Evolutionary conservation across 495 filamentous ascomycete species (phyloP).

Genomic region (Aspergillus baeticus): DNA sequence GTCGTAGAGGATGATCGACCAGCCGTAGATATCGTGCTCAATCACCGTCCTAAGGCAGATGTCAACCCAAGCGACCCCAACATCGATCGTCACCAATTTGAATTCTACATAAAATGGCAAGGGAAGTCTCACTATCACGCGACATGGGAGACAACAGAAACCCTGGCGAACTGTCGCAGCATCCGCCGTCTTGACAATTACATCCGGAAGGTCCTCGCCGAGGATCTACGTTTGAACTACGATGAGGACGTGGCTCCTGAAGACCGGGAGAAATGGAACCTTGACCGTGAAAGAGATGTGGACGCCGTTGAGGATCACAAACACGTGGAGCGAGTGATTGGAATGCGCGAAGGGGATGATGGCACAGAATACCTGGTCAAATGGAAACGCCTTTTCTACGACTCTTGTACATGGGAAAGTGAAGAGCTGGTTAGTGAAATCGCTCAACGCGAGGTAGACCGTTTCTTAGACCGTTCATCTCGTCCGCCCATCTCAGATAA

Average conservation of each 20-base stretch:
- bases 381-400: slow-evolving; percentile 85
- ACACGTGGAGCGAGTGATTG: slow-evolving; percentile 89
- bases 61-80: slow-evolving; percentile 54
- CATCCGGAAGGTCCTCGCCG: slow-evolving; percentile 73
- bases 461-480: slow-evolving; percentile 77
- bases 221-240: slow-evolving; percentile 67
- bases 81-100: slow-evolving; percentile 73
- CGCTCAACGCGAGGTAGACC: slow-evolving; percentile 84
- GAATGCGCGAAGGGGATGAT: slow-evolving; percentile 69
- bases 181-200: slow-evolving; percentile 91
- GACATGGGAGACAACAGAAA: slow-evolving; percentile 83
- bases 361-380: slow-evolving; percentile 86
- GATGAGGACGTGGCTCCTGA: slow-evolving; percentile 76
- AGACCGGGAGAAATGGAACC: slow-evolving; percentile 84
- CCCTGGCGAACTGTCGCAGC: slow-evolving; percentile 66
- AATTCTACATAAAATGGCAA: slow-evolving; percentile 98
- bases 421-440: slow-evolving; percentile 69
- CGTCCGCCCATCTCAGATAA: slow-evolving; percentile 73
- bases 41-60: slow-evolving; percentile 75
- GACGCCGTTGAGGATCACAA: slow-evolving; percentile 84
- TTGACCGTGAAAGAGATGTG: slow-evolving; percentile 82
- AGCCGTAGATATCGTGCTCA: slow-evolving; percentile 85
- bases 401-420: slow-evolving; percentile 92
- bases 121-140: slow-evolving; percentile 91
- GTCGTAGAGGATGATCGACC: slow-evolving; percentile 69